Percentiles rank a stretch among this genome's conserved stretches.
Conservation (phyloP, 2,329 filamentous ascomycete species). For the Aspergillus thermomutatus region DNA sequence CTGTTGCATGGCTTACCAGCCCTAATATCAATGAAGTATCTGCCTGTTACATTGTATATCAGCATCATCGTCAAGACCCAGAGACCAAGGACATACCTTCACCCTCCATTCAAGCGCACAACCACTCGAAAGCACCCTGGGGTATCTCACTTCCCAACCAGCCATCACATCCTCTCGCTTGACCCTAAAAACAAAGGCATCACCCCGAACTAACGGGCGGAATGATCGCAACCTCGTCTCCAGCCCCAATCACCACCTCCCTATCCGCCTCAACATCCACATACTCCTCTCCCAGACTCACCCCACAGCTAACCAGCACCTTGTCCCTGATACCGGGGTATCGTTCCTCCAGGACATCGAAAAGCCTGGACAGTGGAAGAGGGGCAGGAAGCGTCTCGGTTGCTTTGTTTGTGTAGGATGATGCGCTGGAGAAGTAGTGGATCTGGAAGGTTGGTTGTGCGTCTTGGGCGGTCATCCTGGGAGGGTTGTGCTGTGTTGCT, state of each 20-base stretch:
- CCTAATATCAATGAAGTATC: neutral
- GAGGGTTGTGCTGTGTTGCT: neutral
- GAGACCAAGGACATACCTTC: neutral
- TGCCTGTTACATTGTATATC: neutral
- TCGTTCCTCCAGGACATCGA: constrained; percentile 34
- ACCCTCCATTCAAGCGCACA: no score
- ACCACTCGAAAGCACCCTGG: no score
- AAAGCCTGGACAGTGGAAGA: constrained; percentile 36
- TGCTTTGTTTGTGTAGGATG: constrained; percentile 38
- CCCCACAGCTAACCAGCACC: constrained; percentile 38
- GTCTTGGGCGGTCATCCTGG: neutral
- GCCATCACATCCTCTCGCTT: neutral
- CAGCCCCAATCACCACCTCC: constrained; percentile 29
- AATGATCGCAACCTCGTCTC: constrained; percentile 46
- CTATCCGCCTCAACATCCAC: constrained; percentile 34
- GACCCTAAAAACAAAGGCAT: constrained; percentile 4
- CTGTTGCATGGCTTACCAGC: neutral
- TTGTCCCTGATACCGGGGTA: constrained; percentile 42
- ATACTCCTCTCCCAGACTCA: constrained; percentile 44
- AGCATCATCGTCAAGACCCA: neutral
- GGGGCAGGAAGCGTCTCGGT: constrained; percentile 42
- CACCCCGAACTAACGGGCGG: constrained; percentile 48
- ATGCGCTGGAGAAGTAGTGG: constrained; percentile 46
- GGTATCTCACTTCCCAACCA: neutral
- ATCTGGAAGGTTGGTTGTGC: constrained; percentile 36